Percentiles rank a stretch among this genome's conserved stretches.
These are phyloP conservation scores for Rusavskia elegans DNA, from an alignment of 495 filamentous ascomycete genomes.

Conservation along the genomic window DNA sequence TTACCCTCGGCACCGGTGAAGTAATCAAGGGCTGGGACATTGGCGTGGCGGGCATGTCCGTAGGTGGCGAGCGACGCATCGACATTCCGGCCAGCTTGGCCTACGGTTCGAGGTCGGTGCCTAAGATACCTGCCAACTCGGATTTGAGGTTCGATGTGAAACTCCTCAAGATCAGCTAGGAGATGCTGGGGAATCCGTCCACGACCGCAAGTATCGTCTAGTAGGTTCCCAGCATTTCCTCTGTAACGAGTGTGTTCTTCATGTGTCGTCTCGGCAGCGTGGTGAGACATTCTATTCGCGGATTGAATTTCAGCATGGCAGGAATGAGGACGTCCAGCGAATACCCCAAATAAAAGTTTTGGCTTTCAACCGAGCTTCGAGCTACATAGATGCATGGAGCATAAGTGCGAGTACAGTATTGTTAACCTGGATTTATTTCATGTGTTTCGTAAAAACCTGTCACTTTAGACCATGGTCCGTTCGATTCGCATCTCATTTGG, in stretches of 20 bases:
- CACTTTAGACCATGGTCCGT: too few relatives aligned
- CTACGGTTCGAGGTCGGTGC: conserved; percentile 58
- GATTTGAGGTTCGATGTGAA: conserved; percentile 88
- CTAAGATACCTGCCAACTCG: conserved; percentile 80
- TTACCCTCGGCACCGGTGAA: conserved; percentile 83
- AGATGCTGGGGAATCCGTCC: background rate
- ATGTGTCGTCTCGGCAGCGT: background rate
- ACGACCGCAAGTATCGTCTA: conserved; percentile 6
- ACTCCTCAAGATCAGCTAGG: conserved; percentile 51
- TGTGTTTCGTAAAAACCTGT: too few relatives aligned
- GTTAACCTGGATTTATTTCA: too few relatives aligned
- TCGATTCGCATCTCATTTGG: too few relatives aligned
- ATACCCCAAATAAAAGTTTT: conserved; percentile 2
- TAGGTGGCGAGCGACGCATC: conserved; percentile 84
- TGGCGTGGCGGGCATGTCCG: conserved; percentile 78
- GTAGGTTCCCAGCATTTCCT: too few relatives aligned
- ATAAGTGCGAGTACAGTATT: too few relatives aligned
- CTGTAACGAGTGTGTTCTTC: background rate
- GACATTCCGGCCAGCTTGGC: conserved; percentile 69
- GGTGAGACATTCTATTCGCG: conserved; percentile 32
- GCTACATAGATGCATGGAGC: too few relatives aligned
- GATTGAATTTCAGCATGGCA: conserved; percentile 20
- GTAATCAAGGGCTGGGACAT: conserved; percentile 99
- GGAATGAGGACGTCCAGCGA: conserved; percentile 24
- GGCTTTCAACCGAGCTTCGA: background rate